phyloP scores from a whole-genome alignment of 371 early-diverging fungal species.

The Mucor racemosus region DNA sequence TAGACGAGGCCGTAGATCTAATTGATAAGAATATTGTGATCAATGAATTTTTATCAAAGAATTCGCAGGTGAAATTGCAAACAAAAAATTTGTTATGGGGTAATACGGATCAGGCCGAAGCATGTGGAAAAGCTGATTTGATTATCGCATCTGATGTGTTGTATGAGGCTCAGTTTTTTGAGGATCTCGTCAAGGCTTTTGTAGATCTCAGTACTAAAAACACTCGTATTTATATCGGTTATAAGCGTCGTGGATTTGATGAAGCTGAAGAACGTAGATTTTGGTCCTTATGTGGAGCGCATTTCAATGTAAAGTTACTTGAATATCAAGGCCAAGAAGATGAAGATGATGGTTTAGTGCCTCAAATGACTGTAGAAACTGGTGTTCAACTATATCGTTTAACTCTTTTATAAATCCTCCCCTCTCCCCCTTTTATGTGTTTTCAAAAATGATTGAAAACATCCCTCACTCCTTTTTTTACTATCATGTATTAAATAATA shows the following conservation, averaged over 20 bases:
- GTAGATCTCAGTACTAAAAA: conserved; percentile 42
- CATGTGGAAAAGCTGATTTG: conserved; percentile 48
- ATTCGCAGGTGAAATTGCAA: conserved; percentile 6
- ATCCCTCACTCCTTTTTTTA: conserved; percentile 7
- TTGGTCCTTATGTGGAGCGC: conserved; percentile 42
- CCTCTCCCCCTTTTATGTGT: neutral
- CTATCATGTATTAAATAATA: neutral
- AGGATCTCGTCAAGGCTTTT: conserved; percentile 53
- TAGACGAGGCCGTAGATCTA: conserved; percentile 55
- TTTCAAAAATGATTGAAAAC: neutral
- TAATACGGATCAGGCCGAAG: conserved; percentile 22
- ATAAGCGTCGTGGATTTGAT: conserved; percentile 58
- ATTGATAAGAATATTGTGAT: conserved; percentile 45
- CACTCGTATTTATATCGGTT: conserved; percentile 62
- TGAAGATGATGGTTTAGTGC: conserved; percentile 30
- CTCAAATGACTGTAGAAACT: conserved; percentile 28
- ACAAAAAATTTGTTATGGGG: conserved; percentile 45
- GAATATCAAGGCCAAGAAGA: conserved; percentile 21
- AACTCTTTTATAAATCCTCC: conserved; percentile 6
- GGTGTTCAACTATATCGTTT: conserved; percentile 47
- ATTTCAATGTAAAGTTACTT: conserved; percentile 30
- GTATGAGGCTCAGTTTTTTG: conserved; percentile 58
- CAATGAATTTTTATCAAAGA: conserved; percentile 28
- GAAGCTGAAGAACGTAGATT: conserved; percentile 46
- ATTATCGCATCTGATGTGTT: conserved; percentile 68